Evolutionary conservation across 768 basidiomycete species (phyloP).

Genomic region (Favolaschia claudopus): DNA sequence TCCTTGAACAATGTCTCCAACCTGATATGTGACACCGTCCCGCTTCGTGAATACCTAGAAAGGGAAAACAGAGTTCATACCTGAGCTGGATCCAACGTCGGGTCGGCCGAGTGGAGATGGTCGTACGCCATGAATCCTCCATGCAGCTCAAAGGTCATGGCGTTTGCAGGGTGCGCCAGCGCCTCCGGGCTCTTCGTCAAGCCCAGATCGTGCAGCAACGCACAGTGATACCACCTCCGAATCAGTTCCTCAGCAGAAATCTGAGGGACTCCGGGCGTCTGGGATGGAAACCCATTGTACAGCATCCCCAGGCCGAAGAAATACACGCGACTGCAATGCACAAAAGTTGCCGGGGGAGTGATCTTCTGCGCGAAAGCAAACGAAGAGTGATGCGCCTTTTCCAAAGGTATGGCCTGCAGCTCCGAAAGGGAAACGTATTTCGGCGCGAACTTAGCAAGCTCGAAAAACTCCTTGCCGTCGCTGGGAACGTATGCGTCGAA

Average conservation of each 20-base stretch:
- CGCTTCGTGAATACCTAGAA: too few species aligned
- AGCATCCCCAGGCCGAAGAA: not conserved
- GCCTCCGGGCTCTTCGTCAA: slow-evolving; percentile 10
- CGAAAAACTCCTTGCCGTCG: slow-evolving; percentile 13
- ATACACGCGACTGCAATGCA: not conserved
- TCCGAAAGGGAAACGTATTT: slow-evolving; percentile 3
- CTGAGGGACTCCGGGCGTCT: not conserved
- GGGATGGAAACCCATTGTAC: not conserved
- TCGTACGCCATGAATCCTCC: slow-evolving; percentile 15
- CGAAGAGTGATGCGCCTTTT: not conserved
- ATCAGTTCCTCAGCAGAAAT: not conserved
- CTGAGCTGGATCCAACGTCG: slow-evolving; percentile 4
- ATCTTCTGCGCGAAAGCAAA: not conserved
- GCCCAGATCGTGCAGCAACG: slow-evolving; percentile 13
- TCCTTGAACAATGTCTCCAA: slow-evolving; percentile 16
- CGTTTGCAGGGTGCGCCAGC: slow-evolving; percentile 8
- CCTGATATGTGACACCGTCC: too few species aligned
- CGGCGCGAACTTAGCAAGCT: slow-evolving; percentile 1
- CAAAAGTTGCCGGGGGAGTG: not conserved
- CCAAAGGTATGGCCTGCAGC: not conserved
- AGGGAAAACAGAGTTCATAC: not conserved
- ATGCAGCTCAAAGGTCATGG: slow-evolving; percentile 19
- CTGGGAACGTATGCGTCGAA: slow-evolving; percentile 17
- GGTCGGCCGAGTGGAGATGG: slow-evolving; percentile 1
- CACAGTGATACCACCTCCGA: slow-evolving; percentile 12